phyloP scores from a whole-genome alignment of 2,329 filamentous ascomycete species.

The Ceratocystis alfenasii region DNA sequence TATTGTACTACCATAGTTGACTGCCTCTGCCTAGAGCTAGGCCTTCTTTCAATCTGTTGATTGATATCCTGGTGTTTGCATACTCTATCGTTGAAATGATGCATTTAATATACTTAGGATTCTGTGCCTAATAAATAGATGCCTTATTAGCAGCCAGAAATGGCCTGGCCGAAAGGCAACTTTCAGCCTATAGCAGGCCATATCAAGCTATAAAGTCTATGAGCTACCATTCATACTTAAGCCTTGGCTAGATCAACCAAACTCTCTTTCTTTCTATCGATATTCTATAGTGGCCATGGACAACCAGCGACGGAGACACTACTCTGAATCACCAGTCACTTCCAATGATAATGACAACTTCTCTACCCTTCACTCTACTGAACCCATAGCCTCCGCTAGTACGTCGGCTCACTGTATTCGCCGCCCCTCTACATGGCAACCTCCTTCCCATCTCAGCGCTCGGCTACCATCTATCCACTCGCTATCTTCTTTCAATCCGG shows the following conservation, averaged over 20 bases:
- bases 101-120: neutral
- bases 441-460: neutral
- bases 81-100: neutral
- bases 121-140: neutral
- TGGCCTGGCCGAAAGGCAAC: neutral
- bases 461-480: neutral
- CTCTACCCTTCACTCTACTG: neutral
- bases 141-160: neutral
- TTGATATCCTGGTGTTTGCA: neutral
- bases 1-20: neutral
- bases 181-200: neutral
- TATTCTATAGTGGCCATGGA: neutral
- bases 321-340: neutral
- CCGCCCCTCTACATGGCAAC: neutral
- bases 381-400: neutral
- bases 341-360: too few species aligned
- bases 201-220: neutral
- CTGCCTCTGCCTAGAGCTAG: constrained; percentile 2
- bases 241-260: neutral
- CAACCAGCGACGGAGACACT: neutral
- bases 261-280: neutral
- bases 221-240: neutral
- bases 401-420: neutral
- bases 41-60: neutral
- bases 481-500: too few species aligned